Conservation (phyloP, 257 asterid species). For the Solanum lycopersicoides region DNA sequence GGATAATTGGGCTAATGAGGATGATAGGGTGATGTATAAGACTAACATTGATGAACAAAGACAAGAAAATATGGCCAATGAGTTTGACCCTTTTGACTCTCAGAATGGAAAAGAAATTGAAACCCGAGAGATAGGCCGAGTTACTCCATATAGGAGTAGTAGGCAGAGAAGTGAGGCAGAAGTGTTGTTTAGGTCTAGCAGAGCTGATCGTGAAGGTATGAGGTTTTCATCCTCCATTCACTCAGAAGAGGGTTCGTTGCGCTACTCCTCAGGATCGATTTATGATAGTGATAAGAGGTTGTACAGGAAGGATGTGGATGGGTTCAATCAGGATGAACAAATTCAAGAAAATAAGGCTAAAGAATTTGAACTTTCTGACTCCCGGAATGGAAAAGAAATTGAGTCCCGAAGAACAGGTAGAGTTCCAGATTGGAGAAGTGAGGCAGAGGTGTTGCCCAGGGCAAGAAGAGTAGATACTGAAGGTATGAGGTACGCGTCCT, state of each 20-base stretch:
- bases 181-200: conserved; percentile 11
- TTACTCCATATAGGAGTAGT: conserved; percentile 4
- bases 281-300: not conserved
- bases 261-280: not conserved
- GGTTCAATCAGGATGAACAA: not conserved
- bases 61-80: conserved; percentile 10
- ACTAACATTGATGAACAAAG: conserved; percentile 7
- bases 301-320: not conserved
- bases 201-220: conserved; percentile 14
- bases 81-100: conserved; percentile 6
- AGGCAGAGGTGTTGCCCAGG: conserved; percentile 10
- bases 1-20: conserved; percentile 20
- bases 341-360: not conserved
- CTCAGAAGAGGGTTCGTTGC: not conserved
- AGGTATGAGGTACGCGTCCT: conserved; percentile 7
- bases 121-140: conserved; percentile 5
- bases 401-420: conserved; percentile 8
- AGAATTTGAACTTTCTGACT: conserved; percentile 6
- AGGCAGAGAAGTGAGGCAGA: conserved; percentile 7
- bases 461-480: conserved; percentile 17
- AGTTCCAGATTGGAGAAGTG: conserved; percentile 11
- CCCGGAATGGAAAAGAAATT: not conserved
- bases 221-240: not conserved
- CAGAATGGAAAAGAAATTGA: conserved; percentile 10
- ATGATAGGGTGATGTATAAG: conserved; percentile 10